Percentiles rank a stretch among this genome's conserved stretches.
These are phyloP conservation scores for Pseudomassariella vexata DNA, from an alignment of 2,329 filamentous ascomycete species.

Conservation along the genomic window DNA sequence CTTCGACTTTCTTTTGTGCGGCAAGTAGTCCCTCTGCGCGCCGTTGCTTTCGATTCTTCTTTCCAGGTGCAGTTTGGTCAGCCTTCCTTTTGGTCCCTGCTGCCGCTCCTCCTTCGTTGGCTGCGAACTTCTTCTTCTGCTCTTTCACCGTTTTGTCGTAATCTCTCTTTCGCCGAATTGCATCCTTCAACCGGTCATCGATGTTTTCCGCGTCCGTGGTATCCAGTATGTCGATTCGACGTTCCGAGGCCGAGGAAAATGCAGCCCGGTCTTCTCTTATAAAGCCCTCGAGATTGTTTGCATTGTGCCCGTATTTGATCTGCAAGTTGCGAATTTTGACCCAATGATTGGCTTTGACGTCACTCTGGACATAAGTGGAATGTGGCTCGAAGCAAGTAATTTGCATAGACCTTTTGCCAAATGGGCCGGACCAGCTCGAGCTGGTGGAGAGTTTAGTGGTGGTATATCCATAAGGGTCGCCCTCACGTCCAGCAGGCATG, in stretches of 20 bases:
- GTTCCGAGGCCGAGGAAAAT: slow-evolving; percentile 39
- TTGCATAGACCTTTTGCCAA: slow-evolving; percentile 64
- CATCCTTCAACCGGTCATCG: slow-evolving; percentile 45
- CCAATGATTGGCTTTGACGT: slow-evolving; percentile 55
- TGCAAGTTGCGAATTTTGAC: slow-evolving; percentile 68
- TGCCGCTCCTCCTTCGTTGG: slow-evolving; percentile 6
- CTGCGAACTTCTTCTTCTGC: slow-evolving; percentile 15
- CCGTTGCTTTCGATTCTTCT: slow-evolving; percentile 16
- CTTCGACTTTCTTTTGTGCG: slow-evolving; percentile 14
- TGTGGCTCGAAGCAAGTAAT: slow-evolving; percentile 69
- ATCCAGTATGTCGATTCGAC: no score
- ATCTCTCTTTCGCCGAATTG: slow-evolving; percentile 57
- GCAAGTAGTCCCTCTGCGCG: slow-evolving; percentile 22
- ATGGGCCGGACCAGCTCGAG: slow-evolving; percentile 65
- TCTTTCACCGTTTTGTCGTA: slow-evolving; percentile 44
- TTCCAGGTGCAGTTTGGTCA: slow-evolving; percentile 9
- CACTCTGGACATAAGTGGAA: slow-evolving; percentile 46
- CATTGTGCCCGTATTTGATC: slow-evolving; percentile 51
- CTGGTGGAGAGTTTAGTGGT: slow-evolving; percentile 21
- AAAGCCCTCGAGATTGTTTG: slow-evolving; percentile 61
- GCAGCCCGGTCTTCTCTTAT: slow-evolving; percentile 54
- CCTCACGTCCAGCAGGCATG: slow-evolving; percentile 31
- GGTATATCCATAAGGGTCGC: slow-evolving; percentile 52
- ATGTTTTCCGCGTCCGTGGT: slow-evolving; percentile 31
- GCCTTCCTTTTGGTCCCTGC: slow-evolving; percentile 15